A percentile compares a stretch with the other conserved stretches of the same genome.
Evolutionary conservation across 148 eudicot genomes (phyloP).

Genomic region (Amaranthus palmeri): DNA sequence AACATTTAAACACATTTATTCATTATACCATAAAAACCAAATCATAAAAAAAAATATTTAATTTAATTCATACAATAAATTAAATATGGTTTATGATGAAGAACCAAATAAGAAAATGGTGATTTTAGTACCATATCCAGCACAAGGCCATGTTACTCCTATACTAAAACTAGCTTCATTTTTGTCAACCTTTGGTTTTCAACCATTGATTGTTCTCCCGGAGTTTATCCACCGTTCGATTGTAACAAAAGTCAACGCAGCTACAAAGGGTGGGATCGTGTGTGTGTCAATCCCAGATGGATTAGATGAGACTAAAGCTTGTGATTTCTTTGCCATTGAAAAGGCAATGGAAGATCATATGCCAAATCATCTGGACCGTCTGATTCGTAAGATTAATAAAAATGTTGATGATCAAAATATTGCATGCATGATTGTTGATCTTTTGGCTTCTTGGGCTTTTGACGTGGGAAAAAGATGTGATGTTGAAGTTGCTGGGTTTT

Average conservation of each 20-base stretch:
- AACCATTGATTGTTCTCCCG: slow-evolving; percentile 33
- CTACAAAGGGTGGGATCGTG: slow-evolving; percentile 13
- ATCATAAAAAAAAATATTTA: too few relatives aligned
- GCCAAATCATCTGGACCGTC: slow-evolving; percentile 33
- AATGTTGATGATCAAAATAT: slow-evolving; percentile 16
- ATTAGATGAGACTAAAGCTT: slow-evolving; percentile 19
- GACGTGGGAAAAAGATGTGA: slow-evolving; percentile 41
- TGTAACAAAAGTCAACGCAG: slow-evolving; percentile 11
- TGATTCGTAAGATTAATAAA: slow-evolving; percentile 18
- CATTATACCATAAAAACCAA: neutral
- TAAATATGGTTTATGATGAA: slow-evolving; percentile 21
- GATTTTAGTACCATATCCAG: slow-evolving; percentile 39
- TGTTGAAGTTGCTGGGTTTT: slow-evolving; percentile 53
- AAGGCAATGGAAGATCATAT: slow-evolving; percentile 36
- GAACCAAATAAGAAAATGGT: slow-evolving; percentile 21
- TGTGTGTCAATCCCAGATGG: slow-evolving; percentile 28
- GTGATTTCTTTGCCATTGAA: slow-evolving; percentile 36
- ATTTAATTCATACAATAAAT: too few relatives aligned
- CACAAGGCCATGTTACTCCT: slow-evolving; percentile 48
- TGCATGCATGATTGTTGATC: slow-evolving; percentile 39
- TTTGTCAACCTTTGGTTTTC: slow-evolving; percentile 23
- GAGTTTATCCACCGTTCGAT: slow-evolving; percentile 38
- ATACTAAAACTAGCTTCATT: slow-evolving; percentile 35
- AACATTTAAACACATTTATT: neutral
- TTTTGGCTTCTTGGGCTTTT: slow-evolving; percentile 61